phyloP scores from a whole-genome alignment of 2,329 filamentous ascomycete genomes.

The Metarhizium humberi region DNA sequence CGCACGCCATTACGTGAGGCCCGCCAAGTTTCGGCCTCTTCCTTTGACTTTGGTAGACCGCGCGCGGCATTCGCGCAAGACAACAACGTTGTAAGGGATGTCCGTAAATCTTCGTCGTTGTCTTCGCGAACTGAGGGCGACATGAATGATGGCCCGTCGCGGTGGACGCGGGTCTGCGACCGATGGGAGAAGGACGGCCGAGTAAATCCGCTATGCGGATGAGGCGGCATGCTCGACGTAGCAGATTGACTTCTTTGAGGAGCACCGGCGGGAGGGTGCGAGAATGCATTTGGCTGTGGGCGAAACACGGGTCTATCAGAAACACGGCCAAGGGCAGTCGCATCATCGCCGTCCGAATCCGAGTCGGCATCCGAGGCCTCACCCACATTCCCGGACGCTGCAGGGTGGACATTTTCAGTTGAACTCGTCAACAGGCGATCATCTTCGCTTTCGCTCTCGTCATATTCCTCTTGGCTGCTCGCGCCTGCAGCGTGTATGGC shows the following conservation, averaged over 20 bases:
- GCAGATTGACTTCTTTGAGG: constrained; percentile 40
- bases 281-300: constrained; percentile 87
- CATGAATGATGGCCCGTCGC: constrained; percentile 50
- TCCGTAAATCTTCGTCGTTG: constrained; percentile 85
- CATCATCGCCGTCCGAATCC: constrained; percentile 60
- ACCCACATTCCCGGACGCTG: constrained; percentile 25
- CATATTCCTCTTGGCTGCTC: constrained; percentile 90
- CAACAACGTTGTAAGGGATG: constrained; percentile 87
- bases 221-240: constrained; percentile 36
- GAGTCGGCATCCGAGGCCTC: constrained; percentile 39
- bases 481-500: constrained; percentile 34
- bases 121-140: constrained; percentile 72
- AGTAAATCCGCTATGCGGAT: constrained; percentile 40
- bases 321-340: constrained; percentile 64
- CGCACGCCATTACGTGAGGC: constrained; percentile 28
- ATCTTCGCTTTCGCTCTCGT: constrained; percentile 86
- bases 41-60: constrained; percentile 59
- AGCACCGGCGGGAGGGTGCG: constrained; percentile 59
- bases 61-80: constrained; percentile 91
- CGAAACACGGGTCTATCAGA: constrained; percentile 55
- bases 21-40: constrained; percentile 30
- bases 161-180: constrained; percentile 37
- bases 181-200: constrained; percentile 40
- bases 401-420: constrained; percentile 38
- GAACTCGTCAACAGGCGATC: constrained; percentile 57